Conservation (phyloP, 2,329 filamentous ascomycete genomes). For the Phialocephala subalpina region DNA sequence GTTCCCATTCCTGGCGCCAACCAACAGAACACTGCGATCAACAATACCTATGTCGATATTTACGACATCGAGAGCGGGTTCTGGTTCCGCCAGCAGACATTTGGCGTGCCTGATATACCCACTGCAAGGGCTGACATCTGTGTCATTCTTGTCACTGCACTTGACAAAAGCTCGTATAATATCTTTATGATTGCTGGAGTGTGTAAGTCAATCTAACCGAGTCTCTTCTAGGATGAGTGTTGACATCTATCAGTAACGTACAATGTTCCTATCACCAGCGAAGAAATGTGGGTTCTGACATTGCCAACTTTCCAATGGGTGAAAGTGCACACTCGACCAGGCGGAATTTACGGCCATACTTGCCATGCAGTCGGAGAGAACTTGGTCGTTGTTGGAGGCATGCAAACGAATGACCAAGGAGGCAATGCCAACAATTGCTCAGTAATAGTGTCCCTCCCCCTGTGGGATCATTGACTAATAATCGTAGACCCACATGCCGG, state of each 20-base stretch:
- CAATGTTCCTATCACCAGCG: slow-evolving; percentile 17
- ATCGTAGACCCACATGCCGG: slow-evolving; percentile 31
- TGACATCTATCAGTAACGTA: slow-evolving; percentile 15
- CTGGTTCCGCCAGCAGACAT: slow-evolving; percentile 20
- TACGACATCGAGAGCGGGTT: slow-evolving; percentile 22
- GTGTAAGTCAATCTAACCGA: not conserved
- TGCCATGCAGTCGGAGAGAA: slow-evolving; percentile 24
- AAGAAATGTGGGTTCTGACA: slow-evolving; percentile 24
- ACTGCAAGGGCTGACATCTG: slow-evolving; percentile 22
- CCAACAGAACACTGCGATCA: slow-evolving; percentile 21
- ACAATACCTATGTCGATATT: slow-evolving; percentile 20
- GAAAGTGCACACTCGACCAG: slow-evolving; percentile 22
- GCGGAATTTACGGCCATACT: slow-evolving; percentile 20
- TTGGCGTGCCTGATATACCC: slow-evolving; percentile 18
- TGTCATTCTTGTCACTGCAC: slow-evolving; percentile 17
- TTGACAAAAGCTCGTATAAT: slow-evolving; percentile 18
- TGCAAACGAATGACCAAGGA: slow-evolving; percentile 18
- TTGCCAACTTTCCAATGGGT: slow-evolving; percentile 24
- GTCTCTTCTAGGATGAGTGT: not conserved
- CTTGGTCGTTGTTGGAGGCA: slow-evolving; percentile 18
- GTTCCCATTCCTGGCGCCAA: slow-evolving; percentile 17
- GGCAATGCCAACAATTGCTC: slow-evolving; percentile 21
- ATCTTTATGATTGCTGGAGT: slow-evolving; percentile 25
- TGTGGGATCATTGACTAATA: not conserved
- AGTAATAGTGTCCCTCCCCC: not conserved